A percentile compares a stretch with the other conserved stretches of the same genome.
Conservation (phyloP, 805 yeast species). For the Wickerhamomyces kurtzmanii region DNA sequence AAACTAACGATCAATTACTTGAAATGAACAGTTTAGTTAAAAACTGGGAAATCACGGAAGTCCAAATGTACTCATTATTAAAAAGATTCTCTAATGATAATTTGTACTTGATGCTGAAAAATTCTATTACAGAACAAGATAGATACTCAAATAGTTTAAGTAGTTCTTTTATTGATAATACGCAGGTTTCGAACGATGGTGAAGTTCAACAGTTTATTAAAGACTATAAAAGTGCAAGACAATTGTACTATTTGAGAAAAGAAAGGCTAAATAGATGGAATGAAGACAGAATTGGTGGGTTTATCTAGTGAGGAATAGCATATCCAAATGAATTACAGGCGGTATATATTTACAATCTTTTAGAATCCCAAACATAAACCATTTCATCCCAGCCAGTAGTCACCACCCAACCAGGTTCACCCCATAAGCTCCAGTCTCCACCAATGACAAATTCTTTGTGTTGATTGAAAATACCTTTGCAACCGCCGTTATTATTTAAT, state of each 20-base stretch:
- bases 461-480: conserved; percentile 45
- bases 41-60: conserved; percentile 25
- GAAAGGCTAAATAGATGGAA: conserved; percentile 39
- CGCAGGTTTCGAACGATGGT: conserved; percentile 10
- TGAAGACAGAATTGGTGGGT: conserved; percentile 16
- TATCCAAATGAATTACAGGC: background rate
- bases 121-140: conserved; percentile 21
- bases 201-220: conserved; percentile 27
- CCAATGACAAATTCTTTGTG: conserved; percentile 91
- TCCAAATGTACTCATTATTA: conserved; percentile 21
- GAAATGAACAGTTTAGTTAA: conserved; percentile 6
- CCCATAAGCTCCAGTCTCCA: conserved; percentile 95
- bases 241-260: conserved; percentile 30
- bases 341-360: conserved; percentile 19
- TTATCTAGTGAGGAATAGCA: background rate
- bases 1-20: conserved; percentile 6
- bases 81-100: conserved; percentile 27
- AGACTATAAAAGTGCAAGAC: conserved; percentile 30
- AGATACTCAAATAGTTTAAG: conserved; percentile 22
- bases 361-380: conserved; percentile 81
- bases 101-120: conserved; percentile 19
- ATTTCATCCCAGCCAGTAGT: conserved; percentile 96
- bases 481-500: conserved; percentile 37
- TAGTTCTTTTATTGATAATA: conserved; percentile 19
- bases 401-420: conserved; percentile 91